phyloP scores from a whole-genome alignment of 371 early-diverging fungal genomes.

The Mucor piriformis region DNA sequence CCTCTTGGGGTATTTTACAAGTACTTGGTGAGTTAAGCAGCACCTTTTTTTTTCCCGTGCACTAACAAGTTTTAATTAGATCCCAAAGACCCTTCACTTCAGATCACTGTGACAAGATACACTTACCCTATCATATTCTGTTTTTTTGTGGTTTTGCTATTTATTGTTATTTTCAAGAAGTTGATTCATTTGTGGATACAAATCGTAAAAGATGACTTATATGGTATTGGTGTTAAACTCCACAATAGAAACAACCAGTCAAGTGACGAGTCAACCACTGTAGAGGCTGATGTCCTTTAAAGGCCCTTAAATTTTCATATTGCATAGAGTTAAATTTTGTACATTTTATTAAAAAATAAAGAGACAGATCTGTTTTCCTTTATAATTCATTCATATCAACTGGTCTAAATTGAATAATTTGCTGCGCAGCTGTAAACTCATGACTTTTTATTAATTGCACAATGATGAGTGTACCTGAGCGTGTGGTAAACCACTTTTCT shows the following conservation, averaged over 20 bases:
- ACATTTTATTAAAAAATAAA: background rate
- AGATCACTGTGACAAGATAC: slow-evolving; percentile 26
- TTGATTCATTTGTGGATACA: slow-evolving; percentile 56
- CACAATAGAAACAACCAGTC: slow-evolving; percentile 55
- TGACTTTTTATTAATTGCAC: slow-evolving; percentile 14
- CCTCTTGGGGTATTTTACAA: slow-evolving; percentile 24
- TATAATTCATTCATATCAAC: too few relatives aligned
- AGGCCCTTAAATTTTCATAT: background rate
- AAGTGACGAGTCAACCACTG: slow-evolving; percentile 1
- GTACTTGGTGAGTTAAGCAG: slow-evolving; percentile 17
- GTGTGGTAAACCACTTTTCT: background rate
- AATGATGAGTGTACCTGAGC: slow-evolving; percentile 17
- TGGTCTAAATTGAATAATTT: too few relatives aligned
- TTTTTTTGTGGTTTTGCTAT: slow-evolving; percentile 5
- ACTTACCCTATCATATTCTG: slow-evolving; percentile 30
- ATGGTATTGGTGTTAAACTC: slow-evolving; percentile 64
- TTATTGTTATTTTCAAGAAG: slow-evolving; percentile 20
- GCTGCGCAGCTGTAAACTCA: background rate
- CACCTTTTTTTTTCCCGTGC: background rate
- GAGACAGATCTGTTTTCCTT: too few relatives aligned
- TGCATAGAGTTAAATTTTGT: slow-evolving; percentile 10
- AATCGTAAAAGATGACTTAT: slow-evolving; percentile 67
- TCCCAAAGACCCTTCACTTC: slow-evolving; percentile 19
- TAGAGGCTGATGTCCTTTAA: background rate
- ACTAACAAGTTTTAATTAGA: slow-evolving; percentile 8